Evolutionary conservation across 495 filamentous ascomycete genomes (phyloP), one percentile per base, ranked within the genome.

Genomic region (Penicillium coffeae): DNA sequence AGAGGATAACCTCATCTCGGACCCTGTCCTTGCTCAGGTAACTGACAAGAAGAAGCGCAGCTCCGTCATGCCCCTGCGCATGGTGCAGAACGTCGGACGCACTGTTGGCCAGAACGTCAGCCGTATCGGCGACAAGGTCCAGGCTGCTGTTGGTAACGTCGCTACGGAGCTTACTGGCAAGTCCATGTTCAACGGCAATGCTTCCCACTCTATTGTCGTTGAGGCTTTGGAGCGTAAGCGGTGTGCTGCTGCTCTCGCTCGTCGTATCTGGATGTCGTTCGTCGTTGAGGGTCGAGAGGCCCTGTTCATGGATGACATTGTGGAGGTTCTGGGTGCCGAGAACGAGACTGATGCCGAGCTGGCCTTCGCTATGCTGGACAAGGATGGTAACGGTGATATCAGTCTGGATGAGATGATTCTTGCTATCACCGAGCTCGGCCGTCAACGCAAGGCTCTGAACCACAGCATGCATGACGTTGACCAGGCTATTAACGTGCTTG

Each of bases 181-280:
- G 71, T 79, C 95, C 53, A 82, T 95, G 20, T 94, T 98, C 69
- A 92, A 96, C 68, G 85, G 90, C 7, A 87, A 84, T 44, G 84
- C 88, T 1, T 85, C 91, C 2, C 90, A 95, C 63, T 90, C 89
- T 1, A 80, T 95, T 39, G 89, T 96, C 3, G 74, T 94, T 8
- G 81, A 94, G 55, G 93, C 92, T 2, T 75, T 98, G 44, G 91
- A 95, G 61, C 90, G 87, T 56, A 82, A 81, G 34, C 73, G 76
- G 33, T 87, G 86, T 18, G 86, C 90, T 3, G 92, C 96, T 68
- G 93, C 92, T 20, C 70, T 98, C 50, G 93, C 90, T 5, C 85
- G 82, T 52, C 84, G 93, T 63, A 82, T 98, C 49, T 98, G 93
- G 93, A 95, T 96, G 89, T 95, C 90, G 2, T 96, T 96, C 62